Evolutionary conservation across 2,329 filamentous ascomycete species (phyloP).

Genomic region (Mariannaea elegans): DNA sequence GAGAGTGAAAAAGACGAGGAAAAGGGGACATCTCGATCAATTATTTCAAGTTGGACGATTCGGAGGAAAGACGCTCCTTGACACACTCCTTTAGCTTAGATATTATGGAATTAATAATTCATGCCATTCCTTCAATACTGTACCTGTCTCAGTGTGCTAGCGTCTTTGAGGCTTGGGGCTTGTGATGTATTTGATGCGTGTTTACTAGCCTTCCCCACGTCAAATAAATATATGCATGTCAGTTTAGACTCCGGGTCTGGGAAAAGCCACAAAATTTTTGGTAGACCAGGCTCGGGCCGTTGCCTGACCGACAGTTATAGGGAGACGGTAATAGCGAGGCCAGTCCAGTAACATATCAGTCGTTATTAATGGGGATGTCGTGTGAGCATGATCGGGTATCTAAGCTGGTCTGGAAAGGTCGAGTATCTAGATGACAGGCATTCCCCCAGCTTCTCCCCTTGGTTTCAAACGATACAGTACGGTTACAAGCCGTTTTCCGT

Average conservation of each 20-base stretch:
- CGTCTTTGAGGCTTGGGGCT: not conserved
- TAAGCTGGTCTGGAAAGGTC: not conserved
- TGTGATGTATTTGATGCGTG: not conserved
- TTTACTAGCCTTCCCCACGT: not conserved
- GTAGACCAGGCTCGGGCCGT: constrained; percentile 16
- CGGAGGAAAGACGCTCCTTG: not conserved
- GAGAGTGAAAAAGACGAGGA: not conserved
- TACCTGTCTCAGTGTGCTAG: not conserved
- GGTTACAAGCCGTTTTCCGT: constrained; percentile 13
- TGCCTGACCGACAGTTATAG: not conserved
- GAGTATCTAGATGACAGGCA: not conserved
- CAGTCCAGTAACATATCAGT: not conserved
- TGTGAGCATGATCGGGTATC: not conserved
- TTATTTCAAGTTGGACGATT: not conserved
- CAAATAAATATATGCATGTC: not conserved
- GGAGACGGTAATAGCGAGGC: not conserved
- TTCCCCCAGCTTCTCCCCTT: not conserved
- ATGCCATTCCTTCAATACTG: not conserved
- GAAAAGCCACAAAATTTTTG: not conserved
- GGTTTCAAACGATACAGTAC: not conserved
- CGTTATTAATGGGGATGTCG: not conserved
- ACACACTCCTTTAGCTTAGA: not conserved
- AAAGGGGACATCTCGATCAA: not conserved
- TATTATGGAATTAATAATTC: not conserved
- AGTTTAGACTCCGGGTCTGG: not conserved